phyloP scores from a whole-genome alignment of 805 yeast genomes.

The Teunomyces atbi region DNA sequence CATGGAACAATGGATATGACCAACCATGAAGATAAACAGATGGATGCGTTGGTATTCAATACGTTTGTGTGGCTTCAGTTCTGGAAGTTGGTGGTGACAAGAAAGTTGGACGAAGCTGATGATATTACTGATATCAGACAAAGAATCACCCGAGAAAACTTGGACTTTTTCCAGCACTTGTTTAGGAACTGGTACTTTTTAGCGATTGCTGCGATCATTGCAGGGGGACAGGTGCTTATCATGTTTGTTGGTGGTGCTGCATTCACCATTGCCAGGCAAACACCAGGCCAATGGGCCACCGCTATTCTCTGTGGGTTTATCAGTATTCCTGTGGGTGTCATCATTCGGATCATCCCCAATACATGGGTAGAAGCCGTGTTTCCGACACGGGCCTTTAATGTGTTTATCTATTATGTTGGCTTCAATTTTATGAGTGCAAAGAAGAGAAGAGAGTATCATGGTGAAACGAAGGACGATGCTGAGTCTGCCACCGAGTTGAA shows the following conservation, averaged over 20 bases:
- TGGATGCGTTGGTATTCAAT: slow-evolving; percentile 87
- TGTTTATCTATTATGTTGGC: slow-evolving; percentile 35
- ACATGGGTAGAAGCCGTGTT: slow-evolving; percentile 61
- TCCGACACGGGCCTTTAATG: slow-evolving; percentile 57
- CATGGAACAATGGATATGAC: slow-evolving; percentile 34
- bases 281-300: slow-evolving; percentile 86
- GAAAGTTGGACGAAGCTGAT: slow-evolving; percentile 87
- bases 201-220: slow-evolving; percentile 68
- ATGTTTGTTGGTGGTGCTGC: slow-evolving; percentile 99
- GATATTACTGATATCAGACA: slow-evolving; percentile 56
- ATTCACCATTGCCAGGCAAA: slow-evolving; percentile 75
- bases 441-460: slow-evolving; percentile 15
- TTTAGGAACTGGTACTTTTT: slow-evolving; percentile 82
- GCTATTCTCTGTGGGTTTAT: slow-evolving; percentile 78
- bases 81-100: slow-evolving; percentile 85
- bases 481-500: background rate
- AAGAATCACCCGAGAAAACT: slow-evolving; percentile 60
- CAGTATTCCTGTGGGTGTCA: slow-evolving; percentile 75
- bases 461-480: slow-evolving; percentile 13
- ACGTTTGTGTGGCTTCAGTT: slow-evolving; percentile 98
- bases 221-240: slow-evolving; percentile 79
- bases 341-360: slow-evolving; percentile 84
- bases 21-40: slow-evolving; percentile 52
- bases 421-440: slow-evolving; percentile 33
- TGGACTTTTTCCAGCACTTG: slow-evolving; percentile 81